Base-by-base conservation (phyloP, 2,329 filamentous ascomycete species). In the Botrytis aclada region DNA sequence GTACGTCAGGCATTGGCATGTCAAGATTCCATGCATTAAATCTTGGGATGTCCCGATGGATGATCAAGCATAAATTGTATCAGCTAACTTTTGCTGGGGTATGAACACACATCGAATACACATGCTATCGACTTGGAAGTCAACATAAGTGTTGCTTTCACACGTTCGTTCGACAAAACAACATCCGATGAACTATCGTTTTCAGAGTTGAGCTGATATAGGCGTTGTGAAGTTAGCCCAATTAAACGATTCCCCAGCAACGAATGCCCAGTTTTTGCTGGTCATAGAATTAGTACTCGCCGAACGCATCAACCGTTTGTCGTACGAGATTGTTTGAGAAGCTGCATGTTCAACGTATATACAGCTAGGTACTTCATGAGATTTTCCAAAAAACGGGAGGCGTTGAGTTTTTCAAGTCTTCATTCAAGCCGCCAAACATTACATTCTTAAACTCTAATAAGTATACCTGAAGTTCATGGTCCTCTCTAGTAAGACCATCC, bases 401-500 rank as follows among this genome's bases (percentile, higher is more conserved):
- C 34, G 25, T 39, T 18, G 34, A 25, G 37, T 18, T 45, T 34
- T 37, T 54, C 25, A 54, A 64, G 39, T 32, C 34, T 9, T 47
- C 25, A 41, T 32, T 29, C 37, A 22, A 12, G 12, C 29, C 20
- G 22, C 20, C 29, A 32, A 45, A 25, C 29, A 16, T 25, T 22
- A 56, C 18, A 51, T 34, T 67, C 16, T 54, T 18, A 9, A 20
- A 18, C 37, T 58, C 76, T 71, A 80, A 75, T 77, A 80, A 72
- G 77, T 79, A 75, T 80, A 80, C 74, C 75, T 78, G 71, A 80
- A 80, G 25, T 73, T 75, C 12, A 75, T 60, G 12, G 76, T 79
- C 54, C 73, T 74, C 77, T 90, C 88, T 62, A 90, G 82, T 2
- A 87, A 70, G 47, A 80, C 82, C 77, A 83, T 82, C 1, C 87